Evolutionary conservation across 2,329 filamentous ascomycete genomes (phyloP), one percentile per base, ranked within the genome.

Genomic region (Xylaria sp.): DNA sequence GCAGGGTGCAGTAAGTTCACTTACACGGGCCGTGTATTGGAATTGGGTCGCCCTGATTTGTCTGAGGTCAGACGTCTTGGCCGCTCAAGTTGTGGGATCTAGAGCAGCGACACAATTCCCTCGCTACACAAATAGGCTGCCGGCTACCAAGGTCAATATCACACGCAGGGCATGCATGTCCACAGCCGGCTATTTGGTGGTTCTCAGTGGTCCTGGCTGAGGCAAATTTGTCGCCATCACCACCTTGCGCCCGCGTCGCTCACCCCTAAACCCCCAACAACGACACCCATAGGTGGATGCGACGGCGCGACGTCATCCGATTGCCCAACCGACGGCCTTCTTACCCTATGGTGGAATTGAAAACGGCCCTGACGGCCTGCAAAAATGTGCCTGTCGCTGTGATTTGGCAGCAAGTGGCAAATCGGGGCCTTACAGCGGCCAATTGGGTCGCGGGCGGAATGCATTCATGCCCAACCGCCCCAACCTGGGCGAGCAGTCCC

Each of bases 391-490:
- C 51, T 36, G 26, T 46, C 31, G 38, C 59, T 68, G 40, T 72
- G 71, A 72, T 71, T 71, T 72, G 71, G 71, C 71, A 66, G 64
- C 61, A 33, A n/a, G 69, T 71, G 71, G 71, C 71, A 66, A 72
- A 71, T 71, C 54, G 60, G 64, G 63, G 51, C 56, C 46, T 10
- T 38, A 62, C 40, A 26, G 62, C 42, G 53, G 56, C 73, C 74
- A 74, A 75, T 77, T 72, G 74, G 68, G 66, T 62, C 40, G 65
- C 67, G 69, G 70, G 72, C 59, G 68, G 68, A 59, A 65, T 76
- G 74, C 75, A 76, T 77, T 71, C 58, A 65, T 76, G 75, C 75
- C 75, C 74, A 76, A 77, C 74, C 74, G 54, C 68, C 62, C 28
- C 61, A 70, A 66, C 68, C 54, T 48, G 56, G 17, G 56, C 56